phyloP scores from a whole-genome alignment of 163 green algal genomes.

The Chloromonas sp. region DNA sequence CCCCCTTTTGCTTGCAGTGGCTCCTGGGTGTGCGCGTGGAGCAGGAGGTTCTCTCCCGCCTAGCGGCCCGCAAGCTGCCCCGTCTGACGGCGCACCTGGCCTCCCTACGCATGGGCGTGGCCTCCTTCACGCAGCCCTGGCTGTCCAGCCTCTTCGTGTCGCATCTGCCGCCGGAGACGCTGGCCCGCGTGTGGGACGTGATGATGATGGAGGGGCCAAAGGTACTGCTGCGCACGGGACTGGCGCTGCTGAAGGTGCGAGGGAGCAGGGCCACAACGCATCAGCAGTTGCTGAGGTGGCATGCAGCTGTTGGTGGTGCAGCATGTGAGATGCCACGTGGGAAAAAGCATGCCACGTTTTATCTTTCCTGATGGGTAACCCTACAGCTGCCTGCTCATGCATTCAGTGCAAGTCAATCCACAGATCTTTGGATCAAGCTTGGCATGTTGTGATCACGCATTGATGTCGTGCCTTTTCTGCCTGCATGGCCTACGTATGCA shows the following conservation, averaged over 20 bases:
- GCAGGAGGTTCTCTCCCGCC: constrained; percentile 31
- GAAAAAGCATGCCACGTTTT: not conserved
- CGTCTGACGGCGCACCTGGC: constrained; percentile 25
- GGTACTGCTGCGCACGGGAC: constrained; percentile 19
- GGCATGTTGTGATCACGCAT: not conserved
- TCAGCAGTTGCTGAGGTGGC: no score
- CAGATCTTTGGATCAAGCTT: not conserved
- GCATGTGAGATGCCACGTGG: no score
- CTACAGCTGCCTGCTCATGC: not conserved
- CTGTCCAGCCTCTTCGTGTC: constrained; percentile 19
- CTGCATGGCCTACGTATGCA: constrained; percentile 5
- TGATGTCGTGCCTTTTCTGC: constrained; percentile 3
- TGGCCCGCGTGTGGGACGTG: constrained; percentile 29
- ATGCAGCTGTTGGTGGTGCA: not conserved
- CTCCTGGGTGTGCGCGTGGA: constrained; percentile 19
- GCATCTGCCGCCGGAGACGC: constrained; percentile 20
- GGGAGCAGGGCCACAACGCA: no score
- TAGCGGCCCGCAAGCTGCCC: constrained; percentile 28
- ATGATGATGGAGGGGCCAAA: constrained; percentile 31
- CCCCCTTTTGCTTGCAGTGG: constrained; percentile 5
- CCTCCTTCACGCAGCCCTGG: constrained; percentile 20
- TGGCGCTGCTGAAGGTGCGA: constrained; percentile 33
- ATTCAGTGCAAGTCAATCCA: not conserved
- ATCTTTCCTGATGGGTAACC: not conserved
- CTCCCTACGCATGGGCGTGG: constrained; percentile 17